A percentile compares a stretch with the other conserved stretches of the same genome.
Evolutionary conservation across 2,329 filamentous ascomycete genomes (phyloP).

Genomic region (Cadophora luteo-olivacea): DNA sequence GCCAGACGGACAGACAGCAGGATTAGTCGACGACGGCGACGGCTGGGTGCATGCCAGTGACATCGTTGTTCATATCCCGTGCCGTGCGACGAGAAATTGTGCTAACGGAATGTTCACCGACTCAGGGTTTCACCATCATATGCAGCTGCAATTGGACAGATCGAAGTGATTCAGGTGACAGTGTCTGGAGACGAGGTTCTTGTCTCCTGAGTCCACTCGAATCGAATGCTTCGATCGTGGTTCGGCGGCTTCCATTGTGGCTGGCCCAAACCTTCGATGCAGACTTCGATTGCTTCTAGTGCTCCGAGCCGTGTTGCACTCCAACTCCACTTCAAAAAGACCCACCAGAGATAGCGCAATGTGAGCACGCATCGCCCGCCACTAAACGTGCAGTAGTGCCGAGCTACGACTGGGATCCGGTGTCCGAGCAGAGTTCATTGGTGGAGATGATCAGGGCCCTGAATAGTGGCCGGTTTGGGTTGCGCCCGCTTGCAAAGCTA

Average conservation of each 20-base stretch:
- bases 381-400: conserved; percentile 5
- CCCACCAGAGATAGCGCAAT: conserved; percentile 21
- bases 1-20: conserved; percentile 1
- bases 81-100: neutral
- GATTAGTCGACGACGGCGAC: conserved; percentile 24
- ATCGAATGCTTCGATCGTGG: conserved; percentile 25
- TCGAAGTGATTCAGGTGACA: neutral
- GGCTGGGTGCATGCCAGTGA: neutral
- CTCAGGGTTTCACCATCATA: conserved; percentile 24
- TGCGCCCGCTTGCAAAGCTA: neutral
- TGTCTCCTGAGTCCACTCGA: neutral
- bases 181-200: conserved; percentile 27
- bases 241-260: conserved; percentile 38
- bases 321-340: neutral
- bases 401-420: conserved; percentile 6
- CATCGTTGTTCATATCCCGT: conserved; percentile 10
- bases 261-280: conserved; percentile 35
- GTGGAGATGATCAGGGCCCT: neutral
- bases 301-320: conserved; percentile 16
- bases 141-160: neutral
- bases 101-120: conserved; percentile 15
- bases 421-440: neutral
- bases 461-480: conserved; percentile 23
- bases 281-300: conserved; percentile 38
- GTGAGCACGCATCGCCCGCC: conserved; percentile 21